phyloP scores from a whole-genome alignment of 208 protist genomes.

The Leishmania major region DNA sequence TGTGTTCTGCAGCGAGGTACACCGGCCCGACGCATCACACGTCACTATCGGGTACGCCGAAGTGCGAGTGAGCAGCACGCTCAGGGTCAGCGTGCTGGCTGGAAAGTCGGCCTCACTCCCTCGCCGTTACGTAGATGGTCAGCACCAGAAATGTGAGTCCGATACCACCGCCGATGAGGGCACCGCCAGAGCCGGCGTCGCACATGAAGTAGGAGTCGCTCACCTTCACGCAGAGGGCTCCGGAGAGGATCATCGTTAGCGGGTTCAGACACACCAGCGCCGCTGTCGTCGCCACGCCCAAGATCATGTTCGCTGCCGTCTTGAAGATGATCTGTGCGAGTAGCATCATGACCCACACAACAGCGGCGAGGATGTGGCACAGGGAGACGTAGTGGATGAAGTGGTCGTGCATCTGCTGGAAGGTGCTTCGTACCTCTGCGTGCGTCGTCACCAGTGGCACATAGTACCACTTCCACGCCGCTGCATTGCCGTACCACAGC shows the following conservation, averaged over 20 bases:
- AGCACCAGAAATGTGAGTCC: slow-evolving; percentile 52
- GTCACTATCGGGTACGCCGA: not conserved
- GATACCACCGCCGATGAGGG: slow-evolving; percentile 74
- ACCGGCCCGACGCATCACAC: not conserved
- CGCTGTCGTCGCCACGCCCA: slow-evolving; percentile 66
- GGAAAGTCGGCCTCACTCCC: slow-evolving; percentile 10
- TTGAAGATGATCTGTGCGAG: slow-evolving; percentile 62
- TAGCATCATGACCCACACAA: slow-evolving; percentile 68
- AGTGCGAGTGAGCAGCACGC: not conserved
- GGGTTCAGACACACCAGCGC: slow-evolving; percentile 73
- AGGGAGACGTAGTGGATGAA: slow-evolving; percentile 58
- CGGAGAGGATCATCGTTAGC: slow-evolving; percentile 62
- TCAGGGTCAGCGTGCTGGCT: not conserved
- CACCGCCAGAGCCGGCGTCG: slow-evolving; percentile 48
- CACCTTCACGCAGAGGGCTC: slow-evolving; percentile 64
- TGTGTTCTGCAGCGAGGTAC: not conserved
- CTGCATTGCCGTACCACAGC: slow-evolving; percentile 58
- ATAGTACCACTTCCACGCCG: slow-evolving; percentile 59
- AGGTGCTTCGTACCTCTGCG: slow-evolving; percentile 25
- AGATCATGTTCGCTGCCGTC: slow-evolving; percentile 44
- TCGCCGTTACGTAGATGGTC: slow-evolving; percentile 66
- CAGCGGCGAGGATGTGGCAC: slow-evolving; percentile 54
- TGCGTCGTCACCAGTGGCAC: slow-evolving; percentile 60
- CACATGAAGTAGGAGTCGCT: slow-evolving; percentile 77
- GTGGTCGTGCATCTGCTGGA: slow-evolving; percentile 55